These are phyloP conservation scores for Auricularia cornea DNA, from an alignment of 768 basidiomycete species.

Conservation along the genomic window DNA sequence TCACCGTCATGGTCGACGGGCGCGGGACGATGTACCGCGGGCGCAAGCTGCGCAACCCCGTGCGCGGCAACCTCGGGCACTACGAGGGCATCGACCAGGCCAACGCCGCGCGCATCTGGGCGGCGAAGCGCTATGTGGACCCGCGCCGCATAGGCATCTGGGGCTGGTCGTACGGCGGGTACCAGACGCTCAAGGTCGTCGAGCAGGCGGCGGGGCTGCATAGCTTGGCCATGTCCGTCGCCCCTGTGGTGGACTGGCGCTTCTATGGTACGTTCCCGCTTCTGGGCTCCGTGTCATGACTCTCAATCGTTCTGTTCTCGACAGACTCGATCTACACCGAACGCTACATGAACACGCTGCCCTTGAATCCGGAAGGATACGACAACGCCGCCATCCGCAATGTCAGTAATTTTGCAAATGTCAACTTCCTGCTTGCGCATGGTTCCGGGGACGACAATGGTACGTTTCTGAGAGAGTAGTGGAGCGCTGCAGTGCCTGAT, in stretches of 20 bases:
- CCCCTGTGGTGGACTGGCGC: conserved; percentile 84
- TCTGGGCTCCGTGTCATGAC: neutral
- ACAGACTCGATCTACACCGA: conserved; percentile 95
- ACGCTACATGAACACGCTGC: conserved; percentile 87
- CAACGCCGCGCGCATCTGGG: conserved; percentile 83
- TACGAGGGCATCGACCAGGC: conserved; percentile 89
- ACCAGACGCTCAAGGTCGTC: conserved; percentile 87
- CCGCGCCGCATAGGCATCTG: conserved; percentile 84
- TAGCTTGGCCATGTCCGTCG: conserved; percentile 83
- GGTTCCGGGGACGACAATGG: conserved; percentile 92
- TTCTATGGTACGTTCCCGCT: conserved; percentile 51
- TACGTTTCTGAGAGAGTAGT: conserved; percentile 3
- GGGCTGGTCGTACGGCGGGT: conserved; percentile 99
- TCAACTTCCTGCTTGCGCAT: conserved; percentile 80
- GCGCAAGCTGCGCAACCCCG: conserved; percentile 70
- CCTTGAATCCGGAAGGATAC: conserved; percentile 79
- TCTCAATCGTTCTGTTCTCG: neutral
- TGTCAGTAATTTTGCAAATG: conserved; percentile 75
- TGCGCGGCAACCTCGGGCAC: conserved; percentile 82
- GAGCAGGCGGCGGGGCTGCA: conserved; percentile 89
- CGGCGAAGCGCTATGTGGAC: conserved; percentile 82
- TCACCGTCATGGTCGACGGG: conserved; percentile 85
- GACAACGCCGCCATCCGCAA: conserved; percentile 79
- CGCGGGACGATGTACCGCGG: conserved; percentile 93
- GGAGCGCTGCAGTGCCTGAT: neutral